These are phyloP conservation scores for Apiospora rasikravindrae DNA, from an alignment of 2,329 filamentous ascomycete genomes.

Conservation along the genomic window DNA sequence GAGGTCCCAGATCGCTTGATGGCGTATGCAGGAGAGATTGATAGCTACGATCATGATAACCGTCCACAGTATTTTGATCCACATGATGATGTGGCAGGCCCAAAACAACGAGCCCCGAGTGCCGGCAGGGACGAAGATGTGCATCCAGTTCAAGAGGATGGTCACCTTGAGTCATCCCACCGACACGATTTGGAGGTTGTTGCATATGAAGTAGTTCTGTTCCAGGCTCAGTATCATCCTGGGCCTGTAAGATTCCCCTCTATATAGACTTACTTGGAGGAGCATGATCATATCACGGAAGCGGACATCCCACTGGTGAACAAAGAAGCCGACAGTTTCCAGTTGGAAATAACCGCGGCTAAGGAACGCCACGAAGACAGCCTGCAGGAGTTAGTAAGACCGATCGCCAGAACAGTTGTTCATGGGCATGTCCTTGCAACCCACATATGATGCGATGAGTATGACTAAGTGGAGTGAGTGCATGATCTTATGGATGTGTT, in stretches of 20 bases:
- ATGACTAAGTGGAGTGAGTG: too few species aligned
- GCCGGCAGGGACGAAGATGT: background rate
- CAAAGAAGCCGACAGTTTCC: background rate
- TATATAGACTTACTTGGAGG: background rate
- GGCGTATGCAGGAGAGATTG: background rate
- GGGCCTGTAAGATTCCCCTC: background rate
- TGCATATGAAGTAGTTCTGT: too few species aligned
- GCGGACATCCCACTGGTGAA: constrained; percentile 20
- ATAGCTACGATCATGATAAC: too few species aligned
- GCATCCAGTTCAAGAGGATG: constrained; percentile 11
- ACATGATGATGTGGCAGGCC: background rate
- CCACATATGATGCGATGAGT: too few species aligned
- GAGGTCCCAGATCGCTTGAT: background rate
- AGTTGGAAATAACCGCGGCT: too few species aligned
- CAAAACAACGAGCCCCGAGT: constrained; percentile 6
- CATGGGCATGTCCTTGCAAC: too few species aligned
- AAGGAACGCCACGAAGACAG: too few species aligned
- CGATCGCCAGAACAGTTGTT: too few species aligned
- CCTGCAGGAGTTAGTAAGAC: too few species aligned
- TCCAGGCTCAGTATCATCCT: too few species aligned
- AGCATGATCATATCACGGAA: background rate
- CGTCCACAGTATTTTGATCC: constrained; percentile 4
- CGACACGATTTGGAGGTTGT: too few species aligned
- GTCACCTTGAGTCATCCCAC: background rate
- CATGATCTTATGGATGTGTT: too few species aligned